Base-by-base conservation (phyloP, 495 filamentous ascomycete species). In the Penicillium malachiteum region DNA sequence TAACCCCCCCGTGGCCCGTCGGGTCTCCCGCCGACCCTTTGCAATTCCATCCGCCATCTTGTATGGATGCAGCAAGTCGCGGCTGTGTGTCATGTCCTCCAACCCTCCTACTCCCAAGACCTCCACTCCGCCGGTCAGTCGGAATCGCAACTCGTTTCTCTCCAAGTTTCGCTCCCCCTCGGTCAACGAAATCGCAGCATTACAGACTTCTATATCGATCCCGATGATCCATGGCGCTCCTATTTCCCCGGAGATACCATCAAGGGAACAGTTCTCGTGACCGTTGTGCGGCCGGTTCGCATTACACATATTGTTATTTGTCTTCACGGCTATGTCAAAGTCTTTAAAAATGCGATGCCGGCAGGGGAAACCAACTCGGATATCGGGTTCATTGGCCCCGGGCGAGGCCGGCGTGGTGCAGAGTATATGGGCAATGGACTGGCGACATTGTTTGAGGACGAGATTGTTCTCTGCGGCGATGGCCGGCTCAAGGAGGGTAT, bases 241-340 rank as follows among this genome's bases (percentile, higher is more conserved):
- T 96, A 97, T 67, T 84, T 82, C 35, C 84, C 84, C 9, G 86
- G 86, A 7, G 86, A 88, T 63, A 60, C 73, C 16, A 78, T 87
- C 48, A 83, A 76, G 56, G 94, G 94, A 40, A 85, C 83, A 46
- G 90, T 98, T 1, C 76, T 91, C 26, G 74, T 97, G 49, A 90
- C 86, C 44, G 85, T 94, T 45, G 79, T 89, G 46, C 92, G 91
- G 55, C 85, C 92, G 21, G 71, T 94, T 52, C 84, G 90, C 64
- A 86, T 97, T 59, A 97, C 93, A 13, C 94, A 98, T 78, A 77
- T 98, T 17, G 89, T 90, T 21, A 84, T 96, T 52, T 83, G 85
- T 60, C 78, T 98, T 41, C 89, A 96, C 71, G 94, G 94, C 47
- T 89, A 85, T 69, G 92, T 93, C 54, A 89, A 90, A 69, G 91